Evolutionary conservation across 148 eudicot genomes (phyloP), one percentile per base, ranked within the genome.

Genomic region (Camellia granthamiana): DNA sequence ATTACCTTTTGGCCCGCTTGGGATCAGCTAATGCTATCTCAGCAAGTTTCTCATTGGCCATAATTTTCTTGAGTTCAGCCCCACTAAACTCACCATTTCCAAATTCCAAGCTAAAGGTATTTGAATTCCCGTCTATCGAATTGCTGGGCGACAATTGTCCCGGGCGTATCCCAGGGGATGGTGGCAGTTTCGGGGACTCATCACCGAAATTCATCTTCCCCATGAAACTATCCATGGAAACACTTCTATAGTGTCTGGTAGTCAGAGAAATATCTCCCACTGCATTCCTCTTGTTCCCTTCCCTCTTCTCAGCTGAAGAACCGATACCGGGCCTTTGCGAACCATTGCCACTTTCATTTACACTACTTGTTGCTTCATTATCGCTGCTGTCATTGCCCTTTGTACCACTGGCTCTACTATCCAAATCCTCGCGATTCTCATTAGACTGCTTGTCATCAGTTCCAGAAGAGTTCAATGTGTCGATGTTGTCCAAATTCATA

Each of bases 141-240:
- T 91, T 86, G 81, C 90, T 87, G 44, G 94, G 93, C 5, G 98
- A 92, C 76, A 92, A 83, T 69, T 92, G 97, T 8, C 91, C 94
- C 0, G 91, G 82, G 18, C 87, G 88, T 18, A 89, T 79, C 44
- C 92, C 93, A 0, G 97, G 93, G 38, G 97, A 90, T 77, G 97
- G 94, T 46, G 93, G 91, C 79, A 87, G 68, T 73, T 92, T 90
- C 15, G 89, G 89, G 47, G 92, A 87, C 80, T 92, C 99, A 42
- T 95, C 97, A 41, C 83, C 88, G 23, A 89, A 93, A 78, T 89
- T 87, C 80, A 92, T 73, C 65, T 84, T 90, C 6, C 90, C 99
- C 83, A 95, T 92, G 78, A 93, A 93, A 78, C 97, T 95, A 85
- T 95, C 99, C 99, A 95, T 92, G 1, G 99, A 95, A 75, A 93